Percentiles rank a stretch among this genome's conserved stretches.
These are phyloP conservation scores for Lyophyllum decastes DNA, from an alignment of 768 basidiomycete species.

Conservation along the genomic window DNA sequence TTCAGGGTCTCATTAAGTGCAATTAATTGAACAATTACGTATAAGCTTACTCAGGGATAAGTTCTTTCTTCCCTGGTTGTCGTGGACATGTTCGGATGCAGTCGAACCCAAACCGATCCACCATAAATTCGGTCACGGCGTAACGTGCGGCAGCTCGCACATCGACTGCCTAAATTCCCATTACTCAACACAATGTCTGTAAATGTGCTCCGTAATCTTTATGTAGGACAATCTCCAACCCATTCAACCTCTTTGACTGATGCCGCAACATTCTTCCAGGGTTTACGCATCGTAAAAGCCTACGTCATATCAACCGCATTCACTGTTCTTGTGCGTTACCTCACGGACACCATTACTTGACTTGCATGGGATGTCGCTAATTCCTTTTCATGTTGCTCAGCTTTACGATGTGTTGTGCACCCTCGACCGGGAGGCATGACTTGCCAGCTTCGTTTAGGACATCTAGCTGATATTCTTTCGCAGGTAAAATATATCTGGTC, in stretches of 20 bases:
- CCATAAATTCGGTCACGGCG: not conserved
- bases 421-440: not conserved
- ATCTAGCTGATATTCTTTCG: not conserved
- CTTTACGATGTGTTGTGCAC: slow-evolving; percentile 2
- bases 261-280: not conserved
- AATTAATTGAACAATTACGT: too few species aligned
- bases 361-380: not conserved
- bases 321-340: not conserved
- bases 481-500: slow-evolving; percentile 10
- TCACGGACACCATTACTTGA: not conserved
- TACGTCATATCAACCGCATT: not conserved
- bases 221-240: too few species aligned
- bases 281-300: not conserved
- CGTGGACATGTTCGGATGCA: too few species aligned
- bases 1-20: too few species aligned
- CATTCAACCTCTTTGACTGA: too few species aligned
- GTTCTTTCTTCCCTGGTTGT: too few species aligned
- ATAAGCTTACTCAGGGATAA: too few species aligned
- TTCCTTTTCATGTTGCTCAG: not conserved
- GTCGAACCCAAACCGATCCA: not conserved
- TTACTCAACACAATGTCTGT: too few species aligned
- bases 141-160: too few species aligned
- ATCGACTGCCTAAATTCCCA: too few species aligned
- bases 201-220: too few species aligned
- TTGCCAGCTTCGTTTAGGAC: too few species aligned